Evolutionary conservation across 495 filamentous ascomycete genomes (phyloP), one percentile per base, ranked within the genome.

Genomic region (Letharia lupina): DNA sequence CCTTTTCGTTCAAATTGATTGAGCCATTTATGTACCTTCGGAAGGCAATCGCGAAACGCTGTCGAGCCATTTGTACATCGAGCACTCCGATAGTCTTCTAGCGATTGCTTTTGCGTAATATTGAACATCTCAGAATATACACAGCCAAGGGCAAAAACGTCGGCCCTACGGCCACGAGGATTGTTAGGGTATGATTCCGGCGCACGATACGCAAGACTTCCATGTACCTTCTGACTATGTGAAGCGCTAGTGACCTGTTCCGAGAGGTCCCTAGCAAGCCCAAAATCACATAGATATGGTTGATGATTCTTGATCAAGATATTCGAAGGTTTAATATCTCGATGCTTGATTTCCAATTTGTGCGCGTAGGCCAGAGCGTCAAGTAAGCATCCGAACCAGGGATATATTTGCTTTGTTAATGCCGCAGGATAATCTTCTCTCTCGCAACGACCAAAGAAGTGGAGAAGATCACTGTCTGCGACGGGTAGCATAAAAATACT

Each of bases 281-380:
- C 91, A 77, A 98, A 98, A 72, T 98, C 93, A 0, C 92, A 93
- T 16, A 98, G 79, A 76, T 96, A 83, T 70, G 4, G 84, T 87
- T 12, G 82, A 76, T 62, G 47, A 16, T 62, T 45, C 40, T 65
- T 65, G 68, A 98, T 89, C 31, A 98, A 79, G 65, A 98, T 96
- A 71, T 98, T 98, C 75, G 96, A 93, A 0, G 93, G 93, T 73
- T 98, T 98, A 72, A 98, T 90, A 76, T 98, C 93, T 11, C 93
- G 87, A 75, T 98, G 93, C 0, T 91, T 95, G 70, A 98, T 95
- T 63, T 86, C 88, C 70, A 85, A 87, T 44, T 82, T 76, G 71
- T 98, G 93, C 15, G 96, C 79, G 73, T 97, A 95, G n/a, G 82
- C 84, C 28, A 98, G 78, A 12, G 91, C 91, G 62, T 85, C 81